phyloP scores from a whole-genome alignment of 2,329 filamentous ascomycete genomes.

The Graphiopsis chlorocephala region DNA sequence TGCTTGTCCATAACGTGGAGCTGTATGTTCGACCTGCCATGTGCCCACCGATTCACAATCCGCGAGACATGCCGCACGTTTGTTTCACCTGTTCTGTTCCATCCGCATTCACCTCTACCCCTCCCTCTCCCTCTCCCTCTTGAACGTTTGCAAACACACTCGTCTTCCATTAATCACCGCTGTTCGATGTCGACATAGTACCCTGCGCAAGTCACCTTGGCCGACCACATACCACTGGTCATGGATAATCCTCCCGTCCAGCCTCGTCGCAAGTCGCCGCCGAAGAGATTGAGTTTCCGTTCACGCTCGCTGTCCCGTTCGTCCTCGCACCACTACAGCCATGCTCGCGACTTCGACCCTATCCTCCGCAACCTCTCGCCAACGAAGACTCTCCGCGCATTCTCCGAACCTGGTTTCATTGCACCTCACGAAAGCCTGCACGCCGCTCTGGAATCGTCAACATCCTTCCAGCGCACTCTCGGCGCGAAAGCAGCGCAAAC shows the following conservation, averaged over 20 bases:
- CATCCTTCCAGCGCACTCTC: neutral
- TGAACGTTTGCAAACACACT: neutral
- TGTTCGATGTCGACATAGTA: conserved; percentile 3
- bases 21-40: conserved; percentile 14
- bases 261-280: conserved; percentile 27
- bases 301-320: conserved; percentile 30
- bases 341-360: conserved; percentile 26
- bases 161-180: neutral
- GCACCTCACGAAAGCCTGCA: neutral
- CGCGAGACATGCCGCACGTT: conserved; percentile 10
- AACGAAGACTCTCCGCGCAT: conserved; percentile 58
- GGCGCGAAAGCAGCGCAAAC: conserved; percentile 68
- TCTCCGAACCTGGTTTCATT: conserved; percentile 37
- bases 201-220: neutral
- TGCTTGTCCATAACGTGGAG: neutral
- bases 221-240: conserved; percentile 20
- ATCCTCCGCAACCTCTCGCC: conserved; percentile 62
- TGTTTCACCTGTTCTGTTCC: neutral
- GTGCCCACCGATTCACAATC: neutral
- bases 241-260: conserved; percentile 30
- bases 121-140: neutral
- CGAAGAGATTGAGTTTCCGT: conserved; percentile 20
- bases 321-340: conserved; percentile 23
- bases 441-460: neutral
- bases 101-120: neutral